Conservation (phyloP, 2,329 filamentous ascomycete species). For the Hypoxylon sp. region DNA sequence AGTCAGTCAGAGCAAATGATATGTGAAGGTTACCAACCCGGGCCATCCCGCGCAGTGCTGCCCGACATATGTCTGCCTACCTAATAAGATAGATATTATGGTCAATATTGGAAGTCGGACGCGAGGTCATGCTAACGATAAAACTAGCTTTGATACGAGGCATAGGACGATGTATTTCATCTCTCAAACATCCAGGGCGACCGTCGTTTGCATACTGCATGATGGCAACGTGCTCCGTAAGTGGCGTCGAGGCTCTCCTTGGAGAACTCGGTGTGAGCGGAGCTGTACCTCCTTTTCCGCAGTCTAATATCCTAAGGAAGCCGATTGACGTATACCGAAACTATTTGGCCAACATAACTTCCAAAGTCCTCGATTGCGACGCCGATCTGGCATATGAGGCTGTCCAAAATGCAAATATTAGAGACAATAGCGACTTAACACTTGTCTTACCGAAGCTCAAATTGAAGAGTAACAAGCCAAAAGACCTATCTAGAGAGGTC, state of each 20-base stretch:
- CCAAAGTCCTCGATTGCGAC: slow-evolving; percentile 44
- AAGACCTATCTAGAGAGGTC: slow-evolving; percentile 41
- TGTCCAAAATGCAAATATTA: slow-evolving; percentile 49
- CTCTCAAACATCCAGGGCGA: slow-evolving; percentile 13
- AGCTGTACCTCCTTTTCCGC: slow-evolving; percentile 53
- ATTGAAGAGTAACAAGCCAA: slow-evolving; percentile 38
- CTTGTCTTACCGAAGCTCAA: slow-evolving; percentile 54
- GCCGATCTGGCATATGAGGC: slow-evolving; percentile 50
- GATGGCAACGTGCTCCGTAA: slow-evolving; percentile 71
- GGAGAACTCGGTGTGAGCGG: slow-evolving; percentile 66
- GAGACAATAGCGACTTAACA: slow-evolving; percentile 53
- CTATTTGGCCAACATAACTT: slow-evolving; percentile 49
- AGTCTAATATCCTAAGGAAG: slow-evolving; percentile 42
- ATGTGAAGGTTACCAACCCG: neutral
- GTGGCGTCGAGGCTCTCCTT: slow-evolving; percentile 71
- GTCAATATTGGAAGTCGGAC: neutral
- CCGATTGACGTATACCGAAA: slow-evolving; percentile 54
- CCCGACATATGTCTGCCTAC: slow-evolving; percentile 3
- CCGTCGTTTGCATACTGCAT: slow-evolving; percentile 7
- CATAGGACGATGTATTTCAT: neutral
- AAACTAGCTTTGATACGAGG: neutral
- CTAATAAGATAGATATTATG: neutral
- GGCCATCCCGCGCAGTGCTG: neutral
- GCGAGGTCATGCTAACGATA: neutral
- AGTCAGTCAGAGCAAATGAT: slow-evolving; percentile 1